A percentile compares a stretch with the other conserved stretches of the same genome.
These are phyloP conservation scores for Dryas alaskensis DNA, from an alignment of 306 rosid species.

Conservation along the genomic window DNA sequence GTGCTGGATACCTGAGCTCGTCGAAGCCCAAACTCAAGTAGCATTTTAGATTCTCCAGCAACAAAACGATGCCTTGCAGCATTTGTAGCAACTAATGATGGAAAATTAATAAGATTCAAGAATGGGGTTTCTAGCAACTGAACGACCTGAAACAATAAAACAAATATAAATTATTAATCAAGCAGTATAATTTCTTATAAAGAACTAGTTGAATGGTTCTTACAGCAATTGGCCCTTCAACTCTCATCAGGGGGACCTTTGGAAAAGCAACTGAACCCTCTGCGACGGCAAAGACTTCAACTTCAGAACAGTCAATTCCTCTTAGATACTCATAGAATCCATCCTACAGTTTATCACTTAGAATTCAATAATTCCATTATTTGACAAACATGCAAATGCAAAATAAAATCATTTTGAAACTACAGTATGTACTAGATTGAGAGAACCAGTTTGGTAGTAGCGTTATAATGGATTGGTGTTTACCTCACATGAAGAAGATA, in stretches of 20 bases:
- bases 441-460: too few relatives aligned
- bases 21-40: constrained; percentile 91
- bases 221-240: constrained; percentile 97
- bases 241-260: constrained; percentile 82
- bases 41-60: constrained; percentile 82
- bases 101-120: constrained; percentile 68
- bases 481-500: constrained; percentile 89
- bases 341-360: constrained; percentile 58
- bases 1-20: constrained; percentile 82
- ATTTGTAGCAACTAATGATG: constrained; percentile 87
- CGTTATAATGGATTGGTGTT: constrained; percentile 12
- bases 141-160: constrained; percentile 58
- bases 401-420: neutral
- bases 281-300: constrained; percentile 76
- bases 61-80: constrained; percentile 94
- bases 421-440: neutral
- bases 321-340: constrained; percentile 82
- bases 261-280: constrained; percentile 98
- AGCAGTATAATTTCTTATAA: neutral
- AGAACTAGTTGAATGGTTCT: constrained; percentile 35
- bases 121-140: constrained; percentile 92
- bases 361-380: constrained; percentile 15
- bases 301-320: constrained; percentile 84
- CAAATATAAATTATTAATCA: constrained; percentile 8
- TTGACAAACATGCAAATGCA: neutral